A percentile compares a stretch with the other conserved stretches of the same genome.
Conservation (phyloP, 768 basidiomycete genomes). For the Suillus placidus region DNA sequence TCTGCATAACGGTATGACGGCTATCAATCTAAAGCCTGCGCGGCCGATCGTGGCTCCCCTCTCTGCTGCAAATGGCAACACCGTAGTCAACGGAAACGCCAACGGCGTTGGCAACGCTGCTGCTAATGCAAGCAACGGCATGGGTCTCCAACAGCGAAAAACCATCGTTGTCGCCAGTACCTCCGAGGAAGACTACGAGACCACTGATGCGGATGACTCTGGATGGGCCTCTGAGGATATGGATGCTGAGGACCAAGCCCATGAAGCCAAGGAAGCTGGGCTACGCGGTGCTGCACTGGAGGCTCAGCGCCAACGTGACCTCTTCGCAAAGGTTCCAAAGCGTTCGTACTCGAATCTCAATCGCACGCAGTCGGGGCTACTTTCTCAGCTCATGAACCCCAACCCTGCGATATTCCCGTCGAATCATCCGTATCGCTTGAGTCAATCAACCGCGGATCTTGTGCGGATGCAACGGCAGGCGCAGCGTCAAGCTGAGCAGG, state of each 20-base stretch:
- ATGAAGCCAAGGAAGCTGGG: slow-evolving; percentile 34
- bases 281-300: slow-evolving; percentile 61
- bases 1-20: slow-evolving; percentile 8
- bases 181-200: slow-evolving; percentile 52
- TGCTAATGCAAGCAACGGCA: slow-evolving; percentile 22
- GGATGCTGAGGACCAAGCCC: slow-evolving; percentile 38
- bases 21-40: slow-evolving; percentile 8
- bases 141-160: slow-evolving; percentile 35
- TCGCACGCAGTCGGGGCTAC: slow-evolving; percentile 56
- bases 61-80: slow-evolving; percentile 16
- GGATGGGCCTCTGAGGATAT: slow-evolving; percentile 67
- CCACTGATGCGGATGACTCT: slow-evolving; percentile 58
- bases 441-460: slow-evolving; percentile 53
- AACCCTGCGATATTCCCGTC: slow-evolving; percentile 61
- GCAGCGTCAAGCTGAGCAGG: slow-evolving; percentile 23
- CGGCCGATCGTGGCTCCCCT: not conserved
- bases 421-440: slow-evolving; percentile 60
- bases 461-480: slow-evolving; percentile 21
- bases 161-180: slow-evolving; percentile 50
- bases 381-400: slow-evolving; percentile 74
- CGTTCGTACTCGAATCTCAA: slow-evolving; percentile 63
- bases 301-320: slow-evolving; percentile 63
- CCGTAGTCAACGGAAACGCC: slow-evolving; percentile 15
- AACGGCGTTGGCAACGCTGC: slow-evolving; percentile 18
- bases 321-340: slow-evolving; percentile 71